Evolutionary conservation across 345 rosid genomes (phyloP).

Genomic region (Salix viminalis): DNA sequence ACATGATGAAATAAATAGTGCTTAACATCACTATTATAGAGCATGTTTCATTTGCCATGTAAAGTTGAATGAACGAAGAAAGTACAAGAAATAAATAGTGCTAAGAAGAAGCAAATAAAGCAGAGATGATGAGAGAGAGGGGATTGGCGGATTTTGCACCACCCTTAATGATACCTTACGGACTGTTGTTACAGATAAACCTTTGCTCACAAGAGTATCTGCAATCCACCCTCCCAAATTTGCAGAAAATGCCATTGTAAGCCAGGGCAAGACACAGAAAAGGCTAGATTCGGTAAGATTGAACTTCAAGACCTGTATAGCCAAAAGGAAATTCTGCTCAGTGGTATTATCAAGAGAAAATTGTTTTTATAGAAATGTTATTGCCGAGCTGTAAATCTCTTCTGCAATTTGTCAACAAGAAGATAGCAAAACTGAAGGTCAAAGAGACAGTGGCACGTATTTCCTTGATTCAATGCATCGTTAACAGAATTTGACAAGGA

Average conservation of each 20-base stretch:
- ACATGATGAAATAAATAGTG: background rate
- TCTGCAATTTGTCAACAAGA: background rate
- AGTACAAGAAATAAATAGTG: background rate
- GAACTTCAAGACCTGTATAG: slow-evolving; percentile 71
- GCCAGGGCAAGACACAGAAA: slow-evolving; percentile 81
- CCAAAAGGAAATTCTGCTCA: background rate
- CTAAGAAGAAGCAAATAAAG: background rate
- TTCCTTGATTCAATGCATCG: background rate
- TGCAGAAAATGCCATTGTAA: slow-evolving; percentile 93
- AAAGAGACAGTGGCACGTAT: background rate
- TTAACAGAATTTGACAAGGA: background rate
- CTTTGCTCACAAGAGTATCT: slow-evolving; percentile 82
- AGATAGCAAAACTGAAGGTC: background rate
- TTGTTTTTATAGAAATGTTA: background rate
- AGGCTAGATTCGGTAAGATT: slow-evolving; percentile 87
- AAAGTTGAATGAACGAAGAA: slow-evolving; percentile 2
- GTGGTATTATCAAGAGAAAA: slow-evolving; percentile 4
- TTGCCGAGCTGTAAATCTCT: background rate
- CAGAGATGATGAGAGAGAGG: background rate
- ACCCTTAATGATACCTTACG: slow-evolving; percentile 58
- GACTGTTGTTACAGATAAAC: slow-evolving; percentile 70
- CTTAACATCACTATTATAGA: background rate
- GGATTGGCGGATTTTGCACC: background rate
- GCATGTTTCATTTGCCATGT: slow-evolving; percentile 1
- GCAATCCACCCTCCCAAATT: slow-evolving; percentile 97